Conservation (phyloP, 2,329 filamentous ascomycete species). For the Aspergillus viridinutans region DNA sequence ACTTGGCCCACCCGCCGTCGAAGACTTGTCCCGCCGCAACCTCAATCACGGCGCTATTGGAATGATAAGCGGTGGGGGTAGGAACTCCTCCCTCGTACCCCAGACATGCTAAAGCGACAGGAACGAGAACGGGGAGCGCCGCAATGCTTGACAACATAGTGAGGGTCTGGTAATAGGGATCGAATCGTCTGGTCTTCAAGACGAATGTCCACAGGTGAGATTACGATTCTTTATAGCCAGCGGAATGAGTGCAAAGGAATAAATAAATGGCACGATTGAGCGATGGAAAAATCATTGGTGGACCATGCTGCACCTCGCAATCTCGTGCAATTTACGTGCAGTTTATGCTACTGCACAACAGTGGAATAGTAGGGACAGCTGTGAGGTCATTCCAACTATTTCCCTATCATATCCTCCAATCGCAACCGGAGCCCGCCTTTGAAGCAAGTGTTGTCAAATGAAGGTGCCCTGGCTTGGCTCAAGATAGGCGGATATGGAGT, state of each 20-base stretch:
- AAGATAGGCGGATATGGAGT: background rate
- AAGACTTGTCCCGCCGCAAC: slow-evolving; percentile 44
- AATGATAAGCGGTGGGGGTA: slow-evolving; percentile 5
- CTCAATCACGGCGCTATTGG: slow-evolving; percentile 28
- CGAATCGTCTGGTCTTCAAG: background rate
- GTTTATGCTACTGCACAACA: background rate
- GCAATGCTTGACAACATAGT: slow-evolving; percentile 8
- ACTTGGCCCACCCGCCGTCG: slow-evolving; percentile 47
- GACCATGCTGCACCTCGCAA: background rate
- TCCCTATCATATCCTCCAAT: background rate
- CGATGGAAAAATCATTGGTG: background rate
- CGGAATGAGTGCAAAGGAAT: too few relatives aligned
- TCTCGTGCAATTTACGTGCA: background rate
- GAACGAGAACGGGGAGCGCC: slow-evolving; percentile 2
- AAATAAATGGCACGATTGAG: background rate
- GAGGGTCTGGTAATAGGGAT: background rate
- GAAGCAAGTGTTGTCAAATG: background rate
- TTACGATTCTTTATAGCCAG: background rate
- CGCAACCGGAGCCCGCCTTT: background rate
- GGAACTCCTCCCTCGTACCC: slow-evolving; percentile 16
- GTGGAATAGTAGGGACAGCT: background rate
- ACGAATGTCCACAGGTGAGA: background rate
- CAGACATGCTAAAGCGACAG: slow-evolving; percentile 13
- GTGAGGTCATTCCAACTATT: background rate
- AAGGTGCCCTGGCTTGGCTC: background rate